These are phyloP conservation scores for Xanthoconium stramineum DNA, from an alignment of 768 basidiomycete species.

Conservation along the genomic window DNA sequence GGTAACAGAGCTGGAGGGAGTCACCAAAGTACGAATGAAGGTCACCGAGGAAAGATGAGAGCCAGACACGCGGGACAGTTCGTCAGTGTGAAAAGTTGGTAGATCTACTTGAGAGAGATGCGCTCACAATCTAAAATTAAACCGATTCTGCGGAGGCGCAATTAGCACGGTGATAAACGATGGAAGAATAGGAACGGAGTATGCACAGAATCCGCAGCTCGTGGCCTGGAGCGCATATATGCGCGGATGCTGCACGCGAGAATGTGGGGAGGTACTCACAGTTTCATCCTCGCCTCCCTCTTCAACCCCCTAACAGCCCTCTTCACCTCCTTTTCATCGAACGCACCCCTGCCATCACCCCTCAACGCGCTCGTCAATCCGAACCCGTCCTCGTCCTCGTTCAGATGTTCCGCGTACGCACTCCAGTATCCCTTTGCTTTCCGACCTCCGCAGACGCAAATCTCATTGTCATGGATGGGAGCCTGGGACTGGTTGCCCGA, in stretches of 20 bases:
- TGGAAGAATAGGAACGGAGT: background rate
- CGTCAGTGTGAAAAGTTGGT: slow-evolving; percentile 2
- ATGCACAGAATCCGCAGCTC: background rate
- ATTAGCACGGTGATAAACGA: slow-evolving; percentile 8
- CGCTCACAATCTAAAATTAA: slow-evolving; percentile 28
- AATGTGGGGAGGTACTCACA: slow-evolving; percentile 47
- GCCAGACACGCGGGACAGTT: background rate
- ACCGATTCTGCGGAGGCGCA: slow-evolving; percentile 19
- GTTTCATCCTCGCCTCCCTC: slow-evolving; percentile 66
- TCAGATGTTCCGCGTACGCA: slow-evolving; percentile 50
- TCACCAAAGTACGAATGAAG: slow-evolving; percentile 7
- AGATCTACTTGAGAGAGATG: background rate
- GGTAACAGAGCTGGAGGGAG: slow-evolving; percentile 62
- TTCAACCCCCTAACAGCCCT: slow-evolving; percentile 58
- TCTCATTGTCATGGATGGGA: slow-evolving; percentile 25
- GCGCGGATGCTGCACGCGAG: background rate
- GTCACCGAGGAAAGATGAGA: background rate
- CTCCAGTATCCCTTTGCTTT: slow-evolving; percentile 69
- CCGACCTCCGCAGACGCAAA: slow-evolving; percentile 57
- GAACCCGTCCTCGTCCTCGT: slow-evolving; percentile 42
- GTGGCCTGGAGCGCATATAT: background rate
- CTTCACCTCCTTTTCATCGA: slow-evolving; percentile 69
- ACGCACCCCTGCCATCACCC: slow-evolving; percentile 48
- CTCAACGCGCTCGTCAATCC: slow-evolving; percentile 48
- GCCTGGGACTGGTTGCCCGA: slow-evolving; percentile 10